Conservation (phyloP, 2,329 filamentous ascomycete genomes). For the Phoma sp. region DNA sequence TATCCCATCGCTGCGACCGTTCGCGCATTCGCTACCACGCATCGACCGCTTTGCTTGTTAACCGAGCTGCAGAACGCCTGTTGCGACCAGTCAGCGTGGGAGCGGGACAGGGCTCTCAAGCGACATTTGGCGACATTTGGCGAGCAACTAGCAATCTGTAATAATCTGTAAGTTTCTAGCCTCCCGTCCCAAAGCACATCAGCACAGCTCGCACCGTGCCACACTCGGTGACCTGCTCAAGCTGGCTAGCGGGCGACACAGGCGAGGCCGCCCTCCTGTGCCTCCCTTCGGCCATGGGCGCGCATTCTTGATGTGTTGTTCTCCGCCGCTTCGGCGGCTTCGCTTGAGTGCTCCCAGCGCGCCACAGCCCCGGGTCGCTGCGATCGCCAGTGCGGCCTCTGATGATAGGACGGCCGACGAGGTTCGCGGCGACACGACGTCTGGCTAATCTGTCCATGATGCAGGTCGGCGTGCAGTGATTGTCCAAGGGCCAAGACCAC, state of each 20-base stretch:
- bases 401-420: background rate
- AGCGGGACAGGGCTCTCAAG: constrained; percentile 25
- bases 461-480: constrained; percentile 24
- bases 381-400: background rate
- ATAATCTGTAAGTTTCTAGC: constrained; percentile 6
- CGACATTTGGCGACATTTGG: constrained; percentile 25
- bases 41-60: constrained; percentile 10
- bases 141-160: constrained; percentile 8
- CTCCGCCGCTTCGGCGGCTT: constrained; percentile 2
- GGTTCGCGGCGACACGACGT: constrained; percentile 7
- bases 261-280: background rate
- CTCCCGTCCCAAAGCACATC: constrained; percentile 3
- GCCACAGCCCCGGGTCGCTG: background rate
- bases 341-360: constrained; percentile 1
- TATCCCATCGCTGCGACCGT: constrained; percentile 15
- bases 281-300: constrained; percentile 4
- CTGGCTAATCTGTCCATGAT: constrained; percentile 24
- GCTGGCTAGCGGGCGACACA: constrained; percentile 24
- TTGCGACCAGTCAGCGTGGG: constrained; percentile 16
- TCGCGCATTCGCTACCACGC: constrained; percentile 17
- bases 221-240: constrained; percentile 32
- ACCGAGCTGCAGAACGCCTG: constrained; percentile 18
- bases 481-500: constrained; percentile 13
- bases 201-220: constrained; percentile 19
- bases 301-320: constrained; percentile 27